Conservation (phyloP, 768 basidiomycete species). For the Boletus subcaerulescens region DNA sequence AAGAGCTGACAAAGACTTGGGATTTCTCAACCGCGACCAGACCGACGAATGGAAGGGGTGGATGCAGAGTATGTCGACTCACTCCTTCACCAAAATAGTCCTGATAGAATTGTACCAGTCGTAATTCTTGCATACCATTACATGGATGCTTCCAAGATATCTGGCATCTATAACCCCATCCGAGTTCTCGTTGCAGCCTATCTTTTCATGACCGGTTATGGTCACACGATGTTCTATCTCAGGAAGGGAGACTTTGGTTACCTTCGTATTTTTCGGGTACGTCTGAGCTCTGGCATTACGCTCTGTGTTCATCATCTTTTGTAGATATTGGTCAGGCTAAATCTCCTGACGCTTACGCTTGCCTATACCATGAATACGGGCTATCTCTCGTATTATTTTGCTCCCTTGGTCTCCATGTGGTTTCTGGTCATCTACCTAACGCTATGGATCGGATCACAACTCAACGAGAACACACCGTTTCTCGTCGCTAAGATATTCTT, state of each 20-base stretch:
- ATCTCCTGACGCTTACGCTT: constrained; percentile 76
- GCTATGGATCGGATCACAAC: constrained; percentile 63
- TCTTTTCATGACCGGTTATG: constrained; percentile 92
- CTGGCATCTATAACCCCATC: constrained; percentile 91
- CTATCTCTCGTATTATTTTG: constrained; percentile 89
- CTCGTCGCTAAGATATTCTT: constrained; percentile 66
- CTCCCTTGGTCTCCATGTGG: constrained; percentile 89
- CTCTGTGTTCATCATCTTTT: constrained; percentile 1
- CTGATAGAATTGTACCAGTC: constrained; percentile 43
- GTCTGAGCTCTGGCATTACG: constrained; percentile 8
- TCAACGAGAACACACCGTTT: constrained; percentile 69
- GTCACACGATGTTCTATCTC: constrained; percentile 84
- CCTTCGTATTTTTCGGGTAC: constrained; percentile 67
- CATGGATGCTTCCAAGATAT: constrained; percentile 82
- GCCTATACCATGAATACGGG: constrained; percentile 91
- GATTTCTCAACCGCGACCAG: constrained; percentile 88
- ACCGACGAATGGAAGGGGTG: constrained; percentile 98
- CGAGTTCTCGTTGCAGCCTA: constrained; percentile 87
- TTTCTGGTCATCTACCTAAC: constrained; percentile 84
- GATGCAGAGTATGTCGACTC: constrained; percentile 78
- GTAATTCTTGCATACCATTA: constrained; percentile 93
- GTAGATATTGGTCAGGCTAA: constrained; percentile 77
- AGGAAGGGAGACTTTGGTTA: constrained; percentile 88
- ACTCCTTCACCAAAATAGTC: background rate
- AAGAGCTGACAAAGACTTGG: constrained; percentile 75